phyloP scores from a whole-genome alignment of 192 early-diverging fungal species.

The Mycoemilia scoparia region DNA sequence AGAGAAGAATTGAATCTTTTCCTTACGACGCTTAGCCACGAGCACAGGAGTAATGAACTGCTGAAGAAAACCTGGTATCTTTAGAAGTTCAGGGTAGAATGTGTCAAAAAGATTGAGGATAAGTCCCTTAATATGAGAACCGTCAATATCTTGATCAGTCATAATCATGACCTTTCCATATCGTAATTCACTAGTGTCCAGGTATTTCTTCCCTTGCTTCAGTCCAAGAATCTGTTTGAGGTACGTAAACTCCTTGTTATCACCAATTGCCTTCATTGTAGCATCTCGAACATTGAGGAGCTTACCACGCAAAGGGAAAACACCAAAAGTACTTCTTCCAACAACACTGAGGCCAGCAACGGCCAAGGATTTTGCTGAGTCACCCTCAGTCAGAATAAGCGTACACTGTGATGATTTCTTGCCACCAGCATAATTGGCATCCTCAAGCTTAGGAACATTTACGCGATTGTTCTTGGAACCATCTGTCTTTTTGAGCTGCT shows the following conservation, averaged over 20 bases:
- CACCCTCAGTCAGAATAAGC: slow-evolving; percentile 92
- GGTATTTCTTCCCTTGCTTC: slow-evolving; percentile 68
- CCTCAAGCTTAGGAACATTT: slow-evolving; percentile 79
- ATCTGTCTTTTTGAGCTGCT: slow-evolving; percentile 76
- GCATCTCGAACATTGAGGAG: slow-evolving; percentile 92
- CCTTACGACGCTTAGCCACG: slow-evolving; percentile 42
- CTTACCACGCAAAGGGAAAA: slow-evolving; percentile 94
- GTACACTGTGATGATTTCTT: slow-evolving; percentile 59
- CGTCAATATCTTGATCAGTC: slow-evolving; percentile 97
- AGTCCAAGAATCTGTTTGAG: slow-evolving; percentile 91
- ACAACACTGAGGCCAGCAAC: slow-evolving; percentile 72
- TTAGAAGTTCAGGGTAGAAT: slow-evolving; percentile 77
- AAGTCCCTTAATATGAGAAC: slow-evolving; percentile 92
- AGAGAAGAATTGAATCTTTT: slow-evolving; percentile 66
- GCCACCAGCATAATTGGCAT: slow-evolving; percentile 83
- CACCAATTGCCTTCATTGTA: slow-evolving; percentile 38
- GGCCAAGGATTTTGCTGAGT: slow-evolving; percentile 83
- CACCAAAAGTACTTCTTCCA: slow-evolving; percentile 78
- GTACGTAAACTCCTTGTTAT: slow-evolving; percentile 69
- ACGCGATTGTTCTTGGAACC: slow-evolving; percentile 48
- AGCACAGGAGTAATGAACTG: slow-evolving; percentile 98
- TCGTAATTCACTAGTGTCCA: slow-evolving; percentile 48
- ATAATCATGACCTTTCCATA: slow-evolving; percentile 97
- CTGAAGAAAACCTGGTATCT: slow-evolving; percentile 76
- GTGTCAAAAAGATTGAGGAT: slow-evolving; percentile 93